Evolutionary conservation across 257 asterid genomes (phyloP), one percentile per base, ranked within the genome.

Genomic region (Gentiana macrophylla): DNA sequence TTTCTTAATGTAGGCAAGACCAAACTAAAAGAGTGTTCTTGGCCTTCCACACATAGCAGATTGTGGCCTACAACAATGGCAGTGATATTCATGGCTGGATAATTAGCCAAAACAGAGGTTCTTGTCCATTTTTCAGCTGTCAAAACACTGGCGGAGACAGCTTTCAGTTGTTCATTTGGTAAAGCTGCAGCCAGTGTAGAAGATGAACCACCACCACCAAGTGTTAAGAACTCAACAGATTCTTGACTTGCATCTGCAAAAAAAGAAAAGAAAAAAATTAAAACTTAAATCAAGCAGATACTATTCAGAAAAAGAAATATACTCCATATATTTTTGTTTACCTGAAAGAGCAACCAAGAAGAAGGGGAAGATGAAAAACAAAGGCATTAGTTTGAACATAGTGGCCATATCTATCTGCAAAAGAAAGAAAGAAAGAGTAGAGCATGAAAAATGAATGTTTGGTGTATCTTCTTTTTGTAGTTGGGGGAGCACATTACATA

Each of bases 101-200:
- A 90, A 65, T 70, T 63, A 11, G 86, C 81, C 15, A 90, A 55
- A 58, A 90, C 89, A 64, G 80, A 58, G 53, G 59, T 59, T 55
- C 86, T 79, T 37, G 82, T 70, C 96, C 98, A 90, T 3, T 64
- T 49, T 70, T 90, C 98, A 7, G 96, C 98, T 60, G 56, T 68
- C 24, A 84, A 70, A 67, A 90, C 79, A 67, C 85, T 84, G 34
- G 10, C 38, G 7, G 96, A 80, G 12, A 90, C 78, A 24, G 75
- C 63, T 55, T 66, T 37, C 33, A 86, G 81, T 48, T 67, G 63
- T 12, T 71, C 76, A 63, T 68, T 55, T 52, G 73, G 77, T 66
- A 90, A 74, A 50, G 74, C 69, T 62, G 81, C 77, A n/a, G 83
- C 89, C 34, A 61, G 53, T 41, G 58, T 32, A 44, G 44, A 55